Percentiles rank a stretch among this genome's conserved stretches.
Conservation (phyloP, 371 early-diverging fungal species). For the Rhizopus sp. region DNA sequence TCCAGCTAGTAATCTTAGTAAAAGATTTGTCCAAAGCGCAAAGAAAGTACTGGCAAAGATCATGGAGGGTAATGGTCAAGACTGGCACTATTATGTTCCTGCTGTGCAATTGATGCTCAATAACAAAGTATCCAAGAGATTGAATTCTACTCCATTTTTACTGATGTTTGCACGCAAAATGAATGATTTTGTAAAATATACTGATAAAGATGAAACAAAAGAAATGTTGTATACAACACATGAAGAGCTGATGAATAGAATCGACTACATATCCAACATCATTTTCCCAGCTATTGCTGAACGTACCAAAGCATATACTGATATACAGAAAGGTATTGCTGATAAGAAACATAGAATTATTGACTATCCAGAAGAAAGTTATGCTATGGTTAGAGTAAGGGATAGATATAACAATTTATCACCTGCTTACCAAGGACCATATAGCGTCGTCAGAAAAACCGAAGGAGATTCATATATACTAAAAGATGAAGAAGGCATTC, state of each 20-base stretch:
- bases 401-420: neutral
- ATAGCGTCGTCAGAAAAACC: neutral
- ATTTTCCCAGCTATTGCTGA: slow-evolving; percentile 25
- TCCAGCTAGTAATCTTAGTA: neutral
- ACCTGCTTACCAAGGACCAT: slow-evolving; percentile 5
- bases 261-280: slow-evolving; percentile 22
- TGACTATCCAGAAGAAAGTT: neutral
- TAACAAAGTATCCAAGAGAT: slow-evolving; percentile 7
- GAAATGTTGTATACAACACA: slow-evolving; percentile 4
- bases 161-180: slow-evolving; percentile 8
- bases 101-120: slow-evolving; percentile 19
- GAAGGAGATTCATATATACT: neutral
- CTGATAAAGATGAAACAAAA: neutral
- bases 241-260: slow-evolving; percentile 12
- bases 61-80: neutral
- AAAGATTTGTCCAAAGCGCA: neutral
- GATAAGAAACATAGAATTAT: neutral
- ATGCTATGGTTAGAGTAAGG: neutral
- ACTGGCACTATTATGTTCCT: slow-evolving; percentile 18
- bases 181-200: neutral
- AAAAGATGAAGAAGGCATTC: neutral
- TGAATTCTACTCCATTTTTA: slow-evolving; percentile 8
- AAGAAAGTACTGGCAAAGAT: slow-evolving; percentile 7
- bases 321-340: neutral
- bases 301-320: slow-evolving; percentile 1